These are phyloP conservation scores for Stentor coeruleus DNA, from an alignment of 73 alveolate species.

Conservation along the genomic window DNA sequence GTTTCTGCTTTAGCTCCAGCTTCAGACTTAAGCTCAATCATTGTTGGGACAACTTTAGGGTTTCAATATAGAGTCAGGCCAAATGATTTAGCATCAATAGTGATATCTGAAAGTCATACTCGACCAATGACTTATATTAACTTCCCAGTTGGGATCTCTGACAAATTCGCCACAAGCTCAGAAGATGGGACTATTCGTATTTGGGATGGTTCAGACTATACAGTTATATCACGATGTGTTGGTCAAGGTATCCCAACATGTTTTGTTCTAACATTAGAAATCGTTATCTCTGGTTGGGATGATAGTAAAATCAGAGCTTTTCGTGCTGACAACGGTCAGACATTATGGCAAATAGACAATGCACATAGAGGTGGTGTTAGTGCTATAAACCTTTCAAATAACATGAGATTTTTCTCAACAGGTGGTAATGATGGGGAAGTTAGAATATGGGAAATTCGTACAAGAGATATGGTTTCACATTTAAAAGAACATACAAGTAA, in stretches of 20 bases:
- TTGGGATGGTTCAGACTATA: conserved; percentile 94
- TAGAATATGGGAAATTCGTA: conserved; percentile 93
- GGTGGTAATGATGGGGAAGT: conserved; percentile 95
- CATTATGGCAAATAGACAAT: conserved; percentile 94
- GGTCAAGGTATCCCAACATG: conserved; percentile 81
- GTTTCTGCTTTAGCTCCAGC: conserved; percentile 73
- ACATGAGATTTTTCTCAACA: conserved; percentile 77
- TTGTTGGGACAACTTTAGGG: conserved; percentile 91
- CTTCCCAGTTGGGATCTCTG: conserved; percentile 85
- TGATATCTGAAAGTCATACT: conserved; percentile 91
- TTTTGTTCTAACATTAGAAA: conserved; percentile 85
- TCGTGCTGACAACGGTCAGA: conserved; percentile 76
- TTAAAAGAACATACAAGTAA: conserved; percentile 90
- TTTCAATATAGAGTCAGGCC: conserved; percentile 79
- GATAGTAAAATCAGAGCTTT: conserved; percentile 92
- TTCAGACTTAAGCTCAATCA: conserved; percentile 72
- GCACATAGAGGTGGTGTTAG: conserved; percentile 96
- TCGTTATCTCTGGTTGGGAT: conserved; percentile 88
- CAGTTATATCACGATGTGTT: conserved; percentile 79
- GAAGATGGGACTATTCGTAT: conserved; percentile 92
- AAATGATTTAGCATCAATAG: conserved; percentile 72
- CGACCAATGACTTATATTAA: conserved; percentile 70
- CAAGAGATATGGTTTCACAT: conserved; percentile 92
- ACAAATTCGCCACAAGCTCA: conserved; percentile 89
- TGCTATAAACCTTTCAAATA: conserved; percentile 72